These are phyloP conservation scores for Cyberlindnera japonica DNA, from an alignment of 805 yeast species.

Conservation along the genomic window DNA sequence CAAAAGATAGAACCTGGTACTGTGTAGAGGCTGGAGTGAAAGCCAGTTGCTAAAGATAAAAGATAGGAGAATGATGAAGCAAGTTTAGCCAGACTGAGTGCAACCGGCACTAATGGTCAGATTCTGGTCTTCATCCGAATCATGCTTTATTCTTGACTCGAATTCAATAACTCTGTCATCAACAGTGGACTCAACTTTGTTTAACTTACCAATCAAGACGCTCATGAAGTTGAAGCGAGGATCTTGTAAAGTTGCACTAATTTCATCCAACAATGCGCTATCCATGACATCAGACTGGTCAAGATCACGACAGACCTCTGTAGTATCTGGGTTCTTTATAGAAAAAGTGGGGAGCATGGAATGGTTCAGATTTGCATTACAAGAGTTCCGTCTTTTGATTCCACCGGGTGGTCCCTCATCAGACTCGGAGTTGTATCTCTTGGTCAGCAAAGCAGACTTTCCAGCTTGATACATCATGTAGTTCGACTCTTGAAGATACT, in stretches of 20 bases:
- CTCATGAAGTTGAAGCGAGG: background rate
- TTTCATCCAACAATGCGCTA: background rate
- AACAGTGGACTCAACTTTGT: slow-evolving; percentile 10
- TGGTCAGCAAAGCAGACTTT: slow-evolving; percentile 5
- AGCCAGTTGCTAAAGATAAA: too few species aligned
- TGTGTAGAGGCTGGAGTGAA: too few species aligned
- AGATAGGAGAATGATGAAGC: too few species aligned
- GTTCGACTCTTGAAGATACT: slow-evolving; percentile 34
- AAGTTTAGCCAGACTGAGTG: too few species aligned
- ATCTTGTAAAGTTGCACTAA: background rate
- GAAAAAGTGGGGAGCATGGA: too few species aligned
- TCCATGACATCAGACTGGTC: background rate
- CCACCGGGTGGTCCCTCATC: background rate
- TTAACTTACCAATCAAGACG: background rate
- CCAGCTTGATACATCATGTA: slow-evolving; percentile 1
- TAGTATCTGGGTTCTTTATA: too few species aligned
- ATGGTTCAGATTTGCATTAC: background rate
- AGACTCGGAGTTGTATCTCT: background rate
- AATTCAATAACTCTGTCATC: slow-evolving; percentile 16
- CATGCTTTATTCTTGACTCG: slow-evolving; percentile 13
- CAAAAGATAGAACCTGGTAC: too few species aligned
- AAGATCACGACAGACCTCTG: too few species aligned
- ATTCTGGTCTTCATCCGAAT: background rate
- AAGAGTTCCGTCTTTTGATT: slow-evolving; percentile 6
- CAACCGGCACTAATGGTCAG: too few species aligned